Evolutionary conservation across 2,329 filamentous ascomycete species (phyloP), one percentile per base, ranked within the genome.

Genomic region (Colletotrichum abscissum): DNA sequence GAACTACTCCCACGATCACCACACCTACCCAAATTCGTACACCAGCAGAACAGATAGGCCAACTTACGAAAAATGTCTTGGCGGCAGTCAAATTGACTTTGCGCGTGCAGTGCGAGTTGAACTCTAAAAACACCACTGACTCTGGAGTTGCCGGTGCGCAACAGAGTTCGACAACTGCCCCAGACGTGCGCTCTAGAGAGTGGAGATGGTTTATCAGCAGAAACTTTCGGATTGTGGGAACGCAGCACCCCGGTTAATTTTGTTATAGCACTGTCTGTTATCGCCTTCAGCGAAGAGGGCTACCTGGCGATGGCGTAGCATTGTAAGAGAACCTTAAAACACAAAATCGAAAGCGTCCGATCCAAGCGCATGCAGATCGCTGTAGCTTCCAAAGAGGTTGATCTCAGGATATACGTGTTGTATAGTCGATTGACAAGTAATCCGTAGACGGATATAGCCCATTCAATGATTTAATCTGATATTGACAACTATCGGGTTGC

Each of bases 51-150:
- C 42, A 8, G 42, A 49, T 49, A 49, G 8, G 19, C 28, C 28
- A 22, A 6, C 19, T 0, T 30, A 6, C 9, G 12, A 33, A 38
- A 22, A 35, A 9, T 19, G n/a, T 2, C 57, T 59, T 59, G 57
- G 57, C 57, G 33, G 57, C 57, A 59, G 30, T 59, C 33, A 24
- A 42, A 59, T 59, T 59, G n/a, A 59, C 12, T 59, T 59, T 59
- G 30, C 3, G 57, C 30, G 16, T 42, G 22, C 33, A 24, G 52
- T n/a, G n/a, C 16, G 19, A 22, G 7, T 49, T 49, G 42, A 38
- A 59, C 33, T 59, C 1, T 14, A 30, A 59, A 59, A n/a, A 24
- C 9, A 55, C 22, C 57, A 59, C 9, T n/a, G 12, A 16, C 57
- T 19, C 14, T 35, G 19, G 22, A 33, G 33, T 59, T 38, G 57